Percentiles rank a stretch among this genome's conserved stretches.
phyloP scores from a whole-genome alignment of 2,329 filamentous ascomycete species.

The Cladophialophora bantiana region DNA sequence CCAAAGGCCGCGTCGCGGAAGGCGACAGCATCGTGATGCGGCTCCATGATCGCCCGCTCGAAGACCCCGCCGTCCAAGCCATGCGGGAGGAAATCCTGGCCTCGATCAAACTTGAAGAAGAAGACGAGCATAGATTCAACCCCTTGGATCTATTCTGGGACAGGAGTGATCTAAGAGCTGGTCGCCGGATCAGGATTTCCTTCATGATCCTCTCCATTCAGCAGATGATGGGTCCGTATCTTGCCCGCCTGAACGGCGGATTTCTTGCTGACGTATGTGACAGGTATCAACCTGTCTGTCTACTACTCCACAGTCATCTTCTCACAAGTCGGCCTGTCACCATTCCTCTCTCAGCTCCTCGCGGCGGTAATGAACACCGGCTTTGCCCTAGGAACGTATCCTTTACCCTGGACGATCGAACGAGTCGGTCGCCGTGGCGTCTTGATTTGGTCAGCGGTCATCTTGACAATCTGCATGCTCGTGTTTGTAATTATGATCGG shows the following conservation, averaged over 20 bases:
- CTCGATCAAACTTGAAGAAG: conserved; percentile 34
- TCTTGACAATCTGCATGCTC: conserved; percentile 28
- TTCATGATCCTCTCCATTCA: conserved; percentile 45
- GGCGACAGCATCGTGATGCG: conserved; percentile 40
- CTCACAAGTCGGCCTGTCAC: conserved; percentile 28
- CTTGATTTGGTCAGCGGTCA: conserved; percentile 33
- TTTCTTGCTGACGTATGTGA: neutral
- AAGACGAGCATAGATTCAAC: conserved; percentile 43
- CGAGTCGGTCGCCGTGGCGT: conserved; percentile 28
- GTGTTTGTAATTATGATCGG: conserved; percentile 36
- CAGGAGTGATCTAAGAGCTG: conserved; percentile 46
- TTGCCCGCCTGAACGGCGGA: neutral
- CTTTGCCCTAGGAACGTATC: conserved; percentile 29
- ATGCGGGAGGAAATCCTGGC: conserved; percentile 41
- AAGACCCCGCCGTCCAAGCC: conserved; percentile 36
- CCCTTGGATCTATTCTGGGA: conserved; percentile 44
- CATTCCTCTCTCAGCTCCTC: conserved; percentile 29
- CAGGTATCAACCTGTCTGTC: conserved; percentile 44
- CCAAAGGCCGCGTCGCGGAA: conserved; percentile 39
- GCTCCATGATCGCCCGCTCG: conserved; percentile 29
- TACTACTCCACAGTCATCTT: conserved; percentile 37
- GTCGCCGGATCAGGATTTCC: conserved; percentile 48
- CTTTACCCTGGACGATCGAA: conserved; percentile 31
- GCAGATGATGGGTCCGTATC: conserved; percentile 42
- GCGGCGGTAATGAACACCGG: conserved; percentile 36